Percentiles rank a stretch among this genome's conserved stretches.
phyloP scores from a whole-genome alignment of 345 rosid genomes.

The Streptanthus diversifolius region DNA sequence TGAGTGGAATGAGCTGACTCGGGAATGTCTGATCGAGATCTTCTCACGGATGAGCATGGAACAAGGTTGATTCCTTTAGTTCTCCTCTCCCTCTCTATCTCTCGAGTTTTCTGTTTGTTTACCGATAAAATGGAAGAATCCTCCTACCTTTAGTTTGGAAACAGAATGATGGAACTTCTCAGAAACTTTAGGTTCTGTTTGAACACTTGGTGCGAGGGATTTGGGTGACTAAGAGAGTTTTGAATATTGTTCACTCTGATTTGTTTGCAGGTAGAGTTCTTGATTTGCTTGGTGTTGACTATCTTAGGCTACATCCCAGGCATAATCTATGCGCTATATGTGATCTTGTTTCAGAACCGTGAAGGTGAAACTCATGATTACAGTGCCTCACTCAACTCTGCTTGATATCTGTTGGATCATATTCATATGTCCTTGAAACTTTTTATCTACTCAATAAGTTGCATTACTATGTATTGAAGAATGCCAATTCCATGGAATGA shows the following conservation, averaged over 20 bases:
- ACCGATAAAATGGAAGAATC: no score
- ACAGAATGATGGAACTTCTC: not conserved
- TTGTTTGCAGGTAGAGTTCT: slow-evolving; percentile 66
- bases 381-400: slow-evolving; percentile 66
- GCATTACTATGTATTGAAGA: not conserved
- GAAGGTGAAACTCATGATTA: slow-evolving; percentile 60
- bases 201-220: not conserved
- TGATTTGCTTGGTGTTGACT: slow-evolving; percentile 75
- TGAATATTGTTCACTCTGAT: not conserved
- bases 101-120: no score
- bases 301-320: slow-evolving; percentile 94
- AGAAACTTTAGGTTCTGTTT: not conserved
- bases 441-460: slow-evolving; percentile 20
- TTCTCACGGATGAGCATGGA: slow-evolving; percentile 53
- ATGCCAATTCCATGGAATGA: not conserved
- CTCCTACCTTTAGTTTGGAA: not conserved
- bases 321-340: slow-evolving; percentile 85
- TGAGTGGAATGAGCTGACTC: slow-evolving; percentile 62
- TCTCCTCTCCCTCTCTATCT: not conserved
- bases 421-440: not conserved
- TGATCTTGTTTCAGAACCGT: slow-evolving; percentile 76
- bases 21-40: slow-evolving; percentile 57
- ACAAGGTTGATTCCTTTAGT: no score
- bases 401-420: slow-evolving; percentile 10
- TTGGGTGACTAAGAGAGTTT: no score